Percentiles rank a stretch among this genome's conserved stretches.
These are phyloP conservation scores for Jatropha podagrica DNA, from an alignment of 441 rosid species.

Conservation along the genomic window DNA sequence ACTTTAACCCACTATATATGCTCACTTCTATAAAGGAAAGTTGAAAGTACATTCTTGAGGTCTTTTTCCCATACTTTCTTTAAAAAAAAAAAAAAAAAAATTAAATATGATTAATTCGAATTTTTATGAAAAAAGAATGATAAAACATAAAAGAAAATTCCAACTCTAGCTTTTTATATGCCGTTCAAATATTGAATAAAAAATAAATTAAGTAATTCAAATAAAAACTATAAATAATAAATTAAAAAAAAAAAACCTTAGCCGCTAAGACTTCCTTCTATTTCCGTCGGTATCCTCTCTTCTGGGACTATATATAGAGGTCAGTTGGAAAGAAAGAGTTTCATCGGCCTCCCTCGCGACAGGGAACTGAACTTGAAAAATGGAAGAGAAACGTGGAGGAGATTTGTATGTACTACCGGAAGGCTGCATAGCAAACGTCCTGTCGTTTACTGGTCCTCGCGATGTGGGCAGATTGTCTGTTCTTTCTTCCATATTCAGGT, in stretches of 20 bases:
- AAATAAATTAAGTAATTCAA: too few relatives aligned
- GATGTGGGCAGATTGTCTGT: conserved; percentile 44
- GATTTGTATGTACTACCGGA: conserved; percentile 20
- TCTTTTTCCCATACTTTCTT: not conserved
- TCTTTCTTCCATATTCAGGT: conserved; percentile 42
- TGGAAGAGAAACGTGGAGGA: not conserved
- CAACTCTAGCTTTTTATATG: too few relatives aligned
- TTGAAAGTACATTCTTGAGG: not conserved
- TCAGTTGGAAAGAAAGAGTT: not conserved
- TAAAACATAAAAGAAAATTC: too few relatives aligned
- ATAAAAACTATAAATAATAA: not conserved
- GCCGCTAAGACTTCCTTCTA: conserved; percentile 10
- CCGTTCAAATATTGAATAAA: too few relatives aligned
- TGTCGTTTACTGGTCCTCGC: conserved; percentile 21
- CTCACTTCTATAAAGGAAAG: too few relatives aligned
- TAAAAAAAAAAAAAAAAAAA: too few relatives aligned
- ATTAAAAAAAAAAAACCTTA: conserved; percentile 10
- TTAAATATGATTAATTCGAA: too few relatives aligned
- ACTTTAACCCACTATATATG: too few relatives aligned
- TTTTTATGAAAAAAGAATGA: too few relatives aligned
- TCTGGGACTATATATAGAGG: not conserved
- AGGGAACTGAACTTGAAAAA: not conserved
- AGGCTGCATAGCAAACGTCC: conserved; percentile 21
- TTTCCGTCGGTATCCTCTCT: not conserved
- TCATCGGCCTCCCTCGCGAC: not conserved